Base-by-base conservation (phyloP, 202 grass and related monocot species). In the Dendrocalamus latiflorus region DNA sequence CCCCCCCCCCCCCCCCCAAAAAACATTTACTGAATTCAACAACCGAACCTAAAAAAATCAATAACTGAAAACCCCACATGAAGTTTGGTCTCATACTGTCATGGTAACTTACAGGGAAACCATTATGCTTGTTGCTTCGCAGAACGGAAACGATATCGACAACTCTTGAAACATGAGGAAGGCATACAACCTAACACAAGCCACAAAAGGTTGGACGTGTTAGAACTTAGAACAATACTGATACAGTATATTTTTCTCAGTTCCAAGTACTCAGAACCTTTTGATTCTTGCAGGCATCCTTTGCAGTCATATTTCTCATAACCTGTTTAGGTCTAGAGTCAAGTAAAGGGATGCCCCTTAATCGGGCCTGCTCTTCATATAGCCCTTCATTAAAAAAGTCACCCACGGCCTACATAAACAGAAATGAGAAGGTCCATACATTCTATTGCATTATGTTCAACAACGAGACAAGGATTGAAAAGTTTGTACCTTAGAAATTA, bases 341-440 rank as follows among this genome's bases (percentile, higher is more conserved):
- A 83, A 98, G 89, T 86, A 98, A 88, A 63, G 96, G 96, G 78
- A 95, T 95, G 69, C 93, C 91, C 84, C 75, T 98, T 80, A 98
- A 78, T 67, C 80, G 88, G 76, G 96, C 93, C 84, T 95, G 93
- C 72, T 87, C 87, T 88, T 98, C 96, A 84, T 98, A 98, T 72
- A 98, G 68, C 45, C 96, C 96, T 81, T 93, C 91, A 21, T 95
- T 98, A 81, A 98, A 98, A 71, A 98, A 86, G 70, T 98, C 96
- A 70, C 96, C 96, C 69, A 98, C 96, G 67, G 96, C 93, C 96
- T 98, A 78, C n/a, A 84, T 64, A 67, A 70, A 93, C 5, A 34
- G n/a, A 80, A 86, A 64, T 90, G 56, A 89, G 53, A 89, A 51
- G 36, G 26, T 28, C 6, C 50, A n/a, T 53, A 50, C 44, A 50